Base-by-base conservation (phyloP, 805 yeast species). In the Pichia gijzeniarum region DNA sequence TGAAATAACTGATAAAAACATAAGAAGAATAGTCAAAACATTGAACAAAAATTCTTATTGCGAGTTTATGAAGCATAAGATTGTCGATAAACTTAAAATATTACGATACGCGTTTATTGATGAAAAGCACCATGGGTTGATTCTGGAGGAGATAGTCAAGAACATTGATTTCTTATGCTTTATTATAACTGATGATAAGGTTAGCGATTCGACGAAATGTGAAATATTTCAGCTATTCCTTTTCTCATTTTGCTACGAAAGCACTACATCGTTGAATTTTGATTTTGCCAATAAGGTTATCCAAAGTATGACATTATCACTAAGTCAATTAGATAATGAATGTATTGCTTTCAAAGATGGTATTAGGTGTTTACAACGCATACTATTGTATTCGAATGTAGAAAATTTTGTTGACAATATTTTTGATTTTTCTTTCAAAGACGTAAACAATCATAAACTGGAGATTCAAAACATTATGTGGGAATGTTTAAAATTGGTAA, bases 191-290 rank as follows among this genome's bases (percentile, higher is more conserved):
- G 39, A 46, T 40, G 25, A 27, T 8, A 20, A 22, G 1, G 33
- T 38, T 30, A 13, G 3, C 3, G 38, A 21, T 13, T n/a, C 12
- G 4, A 19, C 25, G 5, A 45, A 41, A 38, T 9, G 16, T 17
- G 48, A 45, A n/a, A 19, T 45, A 17, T 45, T 20, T 18, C 33
- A 36, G 13, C 14, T 45, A 5, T 41, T 37, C 14, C 22, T 34
- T 32, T 34, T 34, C 32, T 25, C 41, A 6, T 36, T 45, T 35
- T 41, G 43, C 9, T 45, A 18, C 41, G 45, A 41, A 38, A 40
- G 34, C 17, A 34, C 31, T 25, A 25, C 28, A 17, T 30, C 9
- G 2, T 18, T 41, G 17, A 40, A n/a, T 27, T 45, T 38, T 31
- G 35, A 40, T 4, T 37, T 45, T 41, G 32, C 19, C 2, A 31